Base-by-base conservation (phyloP, 441 rosid species). In the Gossypium schwendimanii region DNA sequence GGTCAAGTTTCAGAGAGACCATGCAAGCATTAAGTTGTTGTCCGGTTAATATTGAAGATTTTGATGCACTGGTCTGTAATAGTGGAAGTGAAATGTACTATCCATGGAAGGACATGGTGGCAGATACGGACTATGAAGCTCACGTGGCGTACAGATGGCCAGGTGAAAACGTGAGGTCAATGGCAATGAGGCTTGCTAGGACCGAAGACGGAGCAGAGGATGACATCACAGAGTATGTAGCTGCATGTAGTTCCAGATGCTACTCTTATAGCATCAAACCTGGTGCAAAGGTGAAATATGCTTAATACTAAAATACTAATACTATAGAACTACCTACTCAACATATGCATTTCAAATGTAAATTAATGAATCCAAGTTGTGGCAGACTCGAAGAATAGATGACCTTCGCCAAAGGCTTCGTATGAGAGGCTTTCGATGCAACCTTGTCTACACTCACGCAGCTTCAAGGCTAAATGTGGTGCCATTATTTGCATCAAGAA, bases 391-490 rank as follows among this genome's bases (percentile, higher is more conserved):
- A 78, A 87, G 80, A 73, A 83, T 87, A 10, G 97, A 88, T 74
- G 89, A 90, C 69, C 84, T 94, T 26, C 90, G 83, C 41, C 95
- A 87, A 72, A 83, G 87, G 85, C 89, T 94, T 77, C 87, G 96
- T 24, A 92, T 89, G 95, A 82, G 97, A 84, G 97, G 95, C 26
- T 84, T 92, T 65, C 84, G 96, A 70, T 92, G 98, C 91, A 87
- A 85, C 78, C 72, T 84, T 55, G 82, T 89, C 80, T 90, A 85
- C 65, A 82, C 91, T 1, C 88, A 74, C 67, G 88, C 88, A 45
- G 92, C 84, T 73, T 77, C 88, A 69, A 87, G 93, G 89, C 75
- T 94, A 63, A 94, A 89, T 71, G 85, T 87, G 71, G 80, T 89
- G 69, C 98, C 97, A 33, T 74, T 92, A 70, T 89, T 86, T 84